Evolutionary conservation across 1,284 basidiomycete genomes (phyloP), one percentile per base, ranked within the genome.

Genomic region (Hypsizygus ulmarius): DNA sequence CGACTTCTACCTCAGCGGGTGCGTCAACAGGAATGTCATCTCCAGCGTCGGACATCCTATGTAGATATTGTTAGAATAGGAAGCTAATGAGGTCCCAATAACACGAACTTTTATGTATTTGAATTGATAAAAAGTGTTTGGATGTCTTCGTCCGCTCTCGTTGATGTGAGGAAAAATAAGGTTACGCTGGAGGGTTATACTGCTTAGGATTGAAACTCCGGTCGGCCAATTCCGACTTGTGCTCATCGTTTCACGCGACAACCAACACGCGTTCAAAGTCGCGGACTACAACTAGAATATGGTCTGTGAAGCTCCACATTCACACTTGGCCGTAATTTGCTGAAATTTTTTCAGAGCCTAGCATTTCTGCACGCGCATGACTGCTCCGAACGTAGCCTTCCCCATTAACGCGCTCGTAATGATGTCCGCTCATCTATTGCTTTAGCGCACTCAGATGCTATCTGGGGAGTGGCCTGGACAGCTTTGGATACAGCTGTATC

Each of bases 31-130:
- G 75, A 71, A 87, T 82, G 74, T 92, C 90, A 87, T 94, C 92
- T 90, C 90, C 92, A 92, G 92, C 92, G 90, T 95, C 91, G 92
- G 93, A 94, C 92, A 94, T 94, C 81, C 81, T 89, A 60, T 14
- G 46, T 30, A 28, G n/a, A 38, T 8, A 47, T 15, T 14, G 43
- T 60, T 39, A 51, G 28, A 5, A 11, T 33, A 30, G 38, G 15
- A 43, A 21, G 16, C n/a, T 1, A 28, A 0, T 1, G 5, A 11
- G n/a, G 11, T n/a, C 11, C 9, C 3, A n/a, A 2, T 9, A 29
- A 11, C 10, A 38, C 46, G 6, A 32, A 59, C 54, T 58, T 59
- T 54, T 52, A 45, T 44, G 40, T 21, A 43, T 47, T 49, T 48
- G 45, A 30, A 48, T 29, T 29, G 62, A 63, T 57, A 56, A 65